Percentiles rank a stretch among this genome's conserved stretches.
Conservation (phyloP, 768 basidiomycete genomes). For the Galerina marginata region DNA sequence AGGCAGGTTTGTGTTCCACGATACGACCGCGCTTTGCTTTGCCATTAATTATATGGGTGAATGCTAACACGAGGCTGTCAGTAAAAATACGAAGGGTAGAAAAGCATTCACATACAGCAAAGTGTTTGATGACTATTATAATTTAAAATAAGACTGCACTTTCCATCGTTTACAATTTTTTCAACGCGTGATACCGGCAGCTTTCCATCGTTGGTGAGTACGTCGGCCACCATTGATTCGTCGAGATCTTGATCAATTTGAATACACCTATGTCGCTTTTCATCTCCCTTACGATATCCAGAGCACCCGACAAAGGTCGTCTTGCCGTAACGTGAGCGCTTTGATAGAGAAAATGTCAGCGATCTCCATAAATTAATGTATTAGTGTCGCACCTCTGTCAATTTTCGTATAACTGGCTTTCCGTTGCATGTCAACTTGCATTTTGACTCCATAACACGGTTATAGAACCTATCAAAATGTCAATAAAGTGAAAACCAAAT, state of each 20-base stretch:
- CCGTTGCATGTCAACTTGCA: neutral
- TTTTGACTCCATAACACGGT: neutral
- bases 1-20: neutral
- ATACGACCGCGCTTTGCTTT: neutral
- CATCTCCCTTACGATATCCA: neutral
- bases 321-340: no score
- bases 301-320: neutral
- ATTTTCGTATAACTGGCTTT: neutral
- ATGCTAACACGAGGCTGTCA: neutral
- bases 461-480: neutral
- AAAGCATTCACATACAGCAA: neutral
- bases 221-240: neutral
- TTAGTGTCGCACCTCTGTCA: neutral
- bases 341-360: no score
- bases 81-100: no score
- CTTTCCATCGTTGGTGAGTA: neutral
- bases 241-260: neutral
- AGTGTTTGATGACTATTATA: neutral
- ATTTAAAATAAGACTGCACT: neutral
- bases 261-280: neutral
- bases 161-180: neutral
- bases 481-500: neutral
- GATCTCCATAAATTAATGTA: no score
- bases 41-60: neutral
- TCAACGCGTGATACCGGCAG: neutral